Evolutionary conservation across 331 rosid species (phyloP), one percentile per base, ranked within the genome.

Genomic region (Acacia pycnantha): DNA sequence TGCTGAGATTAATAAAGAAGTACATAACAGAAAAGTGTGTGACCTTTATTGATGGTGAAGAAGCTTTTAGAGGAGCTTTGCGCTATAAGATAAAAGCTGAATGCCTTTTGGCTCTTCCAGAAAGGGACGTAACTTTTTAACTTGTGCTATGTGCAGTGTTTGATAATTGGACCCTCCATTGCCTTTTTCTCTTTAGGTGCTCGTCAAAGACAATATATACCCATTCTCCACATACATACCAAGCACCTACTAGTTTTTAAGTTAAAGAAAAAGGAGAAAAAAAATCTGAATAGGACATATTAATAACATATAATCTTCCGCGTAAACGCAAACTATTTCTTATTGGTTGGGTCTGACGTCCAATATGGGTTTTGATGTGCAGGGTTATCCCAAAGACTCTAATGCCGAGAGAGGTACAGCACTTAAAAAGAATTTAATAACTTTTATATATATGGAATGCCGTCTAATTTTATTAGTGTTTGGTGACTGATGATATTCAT

Each of bases 361-460:
- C 76, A 6, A 26, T 72, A 75, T 40, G 29, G 76, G 58, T 3
- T 79, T 58, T 84, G 54, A 69, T 81, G 68, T 85, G 89, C 97
- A 96, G 99, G 64, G 84, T 96, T 79, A 96, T 96, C 74, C 99
- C 99, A 27, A 91, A 74, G 81, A 91, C 95, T 77, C 91, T 96
- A 35, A 96, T 94, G 98, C 97, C 99, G 33, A 89, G 91, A 76
- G 98, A 96, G 99, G 99, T 96, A 91, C 73, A 44, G 53, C 43
- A 65, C 67, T 33, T 61, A 9, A 22, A 22, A 59, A 3, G 4
- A 22, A 26, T 61, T 43, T 33, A 50, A 26, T 15, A 33, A 29
- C 35, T 48, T 2, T 37, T 44, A 10, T 22, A 27, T 35, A 14
- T 27, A 67, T 14, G 43, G 12, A 0, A 56, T 47, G 19, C 47